A percentile compares a stretch with the other conserved stretches of the same genome.
Evolutionary conservation across 768 basidiomycete species (phyloP).

Genomic region (Lactarius hengduanensis): DNA sequence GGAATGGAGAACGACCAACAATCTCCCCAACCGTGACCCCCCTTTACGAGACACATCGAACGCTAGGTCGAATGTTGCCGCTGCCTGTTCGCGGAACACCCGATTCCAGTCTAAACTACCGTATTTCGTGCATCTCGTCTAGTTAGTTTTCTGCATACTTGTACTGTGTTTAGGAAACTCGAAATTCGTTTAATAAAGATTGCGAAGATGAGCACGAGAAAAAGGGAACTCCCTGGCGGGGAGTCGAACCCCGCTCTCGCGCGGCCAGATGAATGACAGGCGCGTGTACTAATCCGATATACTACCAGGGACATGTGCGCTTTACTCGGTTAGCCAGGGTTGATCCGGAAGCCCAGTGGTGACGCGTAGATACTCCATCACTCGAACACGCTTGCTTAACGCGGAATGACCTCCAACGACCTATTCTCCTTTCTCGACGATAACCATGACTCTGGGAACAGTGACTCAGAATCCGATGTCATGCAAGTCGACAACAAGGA

Average conservation of each 20-base stretch:
- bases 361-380: too few species aligned
- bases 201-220: not conserved
- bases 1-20: not conserved
- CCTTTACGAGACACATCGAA: not conserved
- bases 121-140: not conserved
- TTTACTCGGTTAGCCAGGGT: not conserved
- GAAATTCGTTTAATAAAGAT: not conserved
- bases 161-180: not conserved
- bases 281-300: slow-evolving; percentile 32
- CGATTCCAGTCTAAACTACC: not conserved
- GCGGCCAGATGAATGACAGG: slow-evolving; percentile 27
- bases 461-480: slow-evolving; percentile 36
- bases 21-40: not conserved
- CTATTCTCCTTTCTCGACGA: slow-evolving; percentile 68
- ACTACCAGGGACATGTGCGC: slow-evolving; percentile 23
- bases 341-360: not conserved
- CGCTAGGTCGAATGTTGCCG: not conserved
- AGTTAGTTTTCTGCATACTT: not conserved
- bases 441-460: slow-evolving; percentile 33
- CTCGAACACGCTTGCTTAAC: not conserved
- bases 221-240: slow-evolving; percentile 33
- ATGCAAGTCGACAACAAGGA: slow-evolving; percentile 18
- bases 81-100: not conserved
- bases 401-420: slow-evolving; percentile 41
- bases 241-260: slow-evolving; percentile 40